Percentiles rank a stretch among this genome's conserved stretches.
These are phyloP conservation scores for Tylopilus sp. DNA, from an alignment of 1,284 basidiomycete genomes.

Conservation along the genomic window DNA sequence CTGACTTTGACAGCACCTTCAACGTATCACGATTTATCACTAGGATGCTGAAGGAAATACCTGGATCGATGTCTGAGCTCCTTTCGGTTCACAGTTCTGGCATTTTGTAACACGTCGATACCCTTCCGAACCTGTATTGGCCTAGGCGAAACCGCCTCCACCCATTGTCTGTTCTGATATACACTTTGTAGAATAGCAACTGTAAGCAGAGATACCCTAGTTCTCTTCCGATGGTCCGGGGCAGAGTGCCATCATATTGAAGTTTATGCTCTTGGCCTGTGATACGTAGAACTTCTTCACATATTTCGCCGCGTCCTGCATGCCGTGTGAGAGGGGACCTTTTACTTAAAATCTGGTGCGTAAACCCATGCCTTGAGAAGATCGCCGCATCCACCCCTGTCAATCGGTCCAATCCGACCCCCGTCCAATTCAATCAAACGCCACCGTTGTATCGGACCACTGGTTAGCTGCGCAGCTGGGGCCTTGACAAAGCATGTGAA, in stretches of 20 bases:
- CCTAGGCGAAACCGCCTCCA: not conserved
- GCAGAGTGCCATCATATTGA: conserved; percentile 51
- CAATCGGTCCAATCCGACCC: conserved; percentile 66
- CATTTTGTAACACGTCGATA: not conserved
- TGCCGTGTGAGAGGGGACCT: not conserved
- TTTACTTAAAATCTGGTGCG: not conserved
- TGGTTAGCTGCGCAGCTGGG: conserved; percentile 35
- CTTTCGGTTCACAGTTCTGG: conserved; percentile 18
- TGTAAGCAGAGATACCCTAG: conserved; percentile 4
- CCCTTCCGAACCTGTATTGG: not conserved
- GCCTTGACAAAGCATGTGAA: conserved; percentile 82
- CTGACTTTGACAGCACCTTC: conserved; percentile 30
- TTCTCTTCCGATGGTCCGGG: conserved; percentile 16
- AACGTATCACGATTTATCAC: conserved; percentile 33
- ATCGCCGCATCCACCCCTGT: conserved; percentile 62
- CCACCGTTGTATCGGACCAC: conserved; percentile 23
- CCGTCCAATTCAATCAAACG: conserved; percentile 83
- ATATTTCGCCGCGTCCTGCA: conserved; percentile 64
- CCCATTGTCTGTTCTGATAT: conserved; percentile 1
- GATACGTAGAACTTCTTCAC: conserved; percentile 63
- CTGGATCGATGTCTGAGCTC: conserved; percentile 30
- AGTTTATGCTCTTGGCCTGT: conserved; percentile 50
- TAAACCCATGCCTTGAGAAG: conserved; percentile 50
- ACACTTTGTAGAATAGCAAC: conserved; percentile 13
- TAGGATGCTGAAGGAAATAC: conserved; percentile 31